Base-by-base conservation (phyloP, 768 basidiomycete genomes). In the Lepiota subincarnata region DNA sequence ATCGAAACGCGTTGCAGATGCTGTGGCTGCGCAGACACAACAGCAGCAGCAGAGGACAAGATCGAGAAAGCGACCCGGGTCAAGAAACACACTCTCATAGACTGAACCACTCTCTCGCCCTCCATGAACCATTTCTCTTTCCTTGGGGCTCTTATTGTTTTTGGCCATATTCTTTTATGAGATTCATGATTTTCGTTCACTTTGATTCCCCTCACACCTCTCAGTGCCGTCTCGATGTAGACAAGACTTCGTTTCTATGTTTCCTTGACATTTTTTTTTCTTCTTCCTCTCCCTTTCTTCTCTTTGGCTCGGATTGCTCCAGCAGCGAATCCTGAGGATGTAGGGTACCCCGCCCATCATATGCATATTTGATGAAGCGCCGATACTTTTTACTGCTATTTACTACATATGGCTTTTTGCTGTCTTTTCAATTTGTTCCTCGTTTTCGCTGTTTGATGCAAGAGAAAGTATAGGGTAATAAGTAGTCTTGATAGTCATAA, bases 1-100 rank as follows among this genome's bases (percentile, higher is more conserved):
- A 55, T 89, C 87, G 56, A 86, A 82, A 69, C 73, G 87, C 42
- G 86, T 87, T 18, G 84, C 85, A 26, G 75, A 80, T 54, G 79
- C 81, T 14, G 70, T 74, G 40, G 77, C 78, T 43, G 77, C 77
- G 6, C 74, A 79, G 39, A 68, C 77, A 28, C 76, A 76, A 40
- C 73, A 73, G 48, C 41, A 55, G 12, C 57, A 57, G 3, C 57
- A 55, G 28, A 55, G 28, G 37, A 55, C 55, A n/a, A 55, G 64
- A 41, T 57, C 61, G 50, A 59, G 61, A 41, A 61, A 59, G 48
- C 53, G 74, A 57, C 73, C 75, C 42, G 65, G 69, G 6, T 68
- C 72, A 8, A 65, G 73, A 48, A 75, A 72, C 54, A 73, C 70
- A 16, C 61, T 74, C 38, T 74, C 70, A 54, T 75, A 62, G 40